Conservation (phyloP, 2,329 filamentous ascomycete genomes). For the Aspergillus sp. region DNA sequence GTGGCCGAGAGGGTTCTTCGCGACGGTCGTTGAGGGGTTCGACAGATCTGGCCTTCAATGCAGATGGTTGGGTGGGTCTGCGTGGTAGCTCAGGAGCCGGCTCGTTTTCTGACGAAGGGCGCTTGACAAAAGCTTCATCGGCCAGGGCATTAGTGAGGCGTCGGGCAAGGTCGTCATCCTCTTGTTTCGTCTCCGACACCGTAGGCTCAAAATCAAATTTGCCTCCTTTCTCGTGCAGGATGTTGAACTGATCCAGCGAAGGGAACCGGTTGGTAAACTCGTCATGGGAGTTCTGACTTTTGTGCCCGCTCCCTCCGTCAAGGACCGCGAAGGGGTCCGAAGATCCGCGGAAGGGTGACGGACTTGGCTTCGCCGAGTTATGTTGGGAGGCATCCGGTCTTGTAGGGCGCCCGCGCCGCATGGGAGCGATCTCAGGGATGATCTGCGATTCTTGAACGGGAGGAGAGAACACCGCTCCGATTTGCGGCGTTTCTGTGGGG, state of each 20-base stretch:
- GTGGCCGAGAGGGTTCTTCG: slow-evolving; percentile 25
- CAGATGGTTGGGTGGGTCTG: slow-evolving; percentile 25
- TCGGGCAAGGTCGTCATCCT: slow-evolving; percentile 59
- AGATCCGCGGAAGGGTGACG: slow-evolving; percentile 67
- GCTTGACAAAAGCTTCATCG: slow-evolving; percentile 75
- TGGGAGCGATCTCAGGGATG: slow-evolving; percentile 87
- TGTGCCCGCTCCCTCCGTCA: slow-evolving; percentile 60
- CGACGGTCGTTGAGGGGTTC: slow-evolving; percentile 22
- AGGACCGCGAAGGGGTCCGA: slow-evolving; percentile 89
- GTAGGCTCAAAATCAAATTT: slow-evolving; percentile 78
- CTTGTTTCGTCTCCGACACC: slow-evolving; percentile 41
- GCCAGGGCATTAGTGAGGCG: slow-evolving; percentile 73
- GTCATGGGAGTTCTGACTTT: slow-evolving; percentile 58
- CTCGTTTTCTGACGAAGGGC: slow-evolving; percentile 30
- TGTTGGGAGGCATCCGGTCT: slow-evolving; percentile 46
- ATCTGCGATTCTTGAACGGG: slow-evolving; percentile 67
- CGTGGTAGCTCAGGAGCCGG: slow-evolving; percentile 26
- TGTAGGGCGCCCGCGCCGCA: slow-evolving; percentile 80
- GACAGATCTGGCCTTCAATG: slow-evolving; percentile 20
- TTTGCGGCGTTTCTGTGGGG: slow-evolving; percentile 58
- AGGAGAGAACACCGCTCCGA: slow-evolving; percentile 81
- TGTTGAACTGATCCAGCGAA: slow-evolving; percentile 86
- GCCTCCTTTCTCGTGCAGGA: slow-evolving; percentile 78
- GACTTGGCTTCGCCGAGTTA: slow-evolving; percentile 56
- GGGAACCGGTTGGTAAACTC: slow-evolving; percentile 85